phyloP scores from a whole-genome alignment of 1,284 basidiomycete species.

The Trichosporon asahii region DNA sequence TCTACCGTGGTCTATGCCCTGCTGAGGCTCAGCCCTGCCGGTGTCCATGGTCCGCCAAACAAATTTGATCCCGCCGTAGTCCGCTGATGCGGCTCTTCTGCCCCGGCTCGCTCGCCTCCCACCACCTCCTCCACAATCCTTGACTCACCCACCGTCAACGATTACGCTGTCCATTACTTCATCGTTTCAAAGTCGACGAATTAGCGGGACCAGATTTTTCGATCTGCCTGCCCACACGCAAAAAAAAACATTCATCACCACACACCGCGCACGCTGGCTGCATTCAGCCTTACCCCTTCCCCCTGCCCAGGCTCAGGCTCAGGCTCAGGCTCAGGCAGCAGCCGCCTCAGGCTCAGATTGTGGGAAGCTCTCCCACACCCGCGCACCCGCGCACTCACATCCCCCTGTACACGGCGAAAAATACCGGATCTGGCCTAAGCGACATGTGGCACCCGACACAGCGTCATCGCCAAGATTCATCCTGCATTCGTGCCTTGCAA shows the following conservation, averaged over 20 bases:
- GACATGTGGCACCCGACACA: background rate
- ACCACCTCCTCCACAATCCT: background rate
- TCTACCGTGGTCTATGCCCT: background rate
- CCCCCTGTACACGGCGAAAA: background rate
- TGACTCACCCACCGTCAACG: background rate
- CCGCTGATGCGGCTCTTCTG: background rate
- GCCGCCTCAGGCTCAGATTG: background rate
- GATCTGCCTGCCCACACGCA: background rate
- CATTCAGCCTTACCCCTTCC: too few species aligned
- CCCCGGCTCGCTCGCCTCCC: background rate
- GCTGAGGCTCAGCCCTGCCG: background rate
- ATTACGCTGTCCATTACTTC: constrained; percentile 3
- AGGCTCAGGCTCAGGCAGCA: background rate
- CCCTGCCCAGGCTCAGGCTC: background rate
- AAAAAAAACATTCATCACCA: background rate
- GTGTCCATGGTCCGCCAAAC: background rate
- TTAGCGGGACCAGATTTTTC: background rate
- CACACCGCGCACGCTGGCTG: background rate
- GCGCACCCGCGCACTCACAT: background rate
- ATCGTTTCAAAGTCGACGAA: background rate
- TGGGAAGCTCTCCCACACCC: background rate
- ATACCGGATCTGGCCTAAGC: background rate
- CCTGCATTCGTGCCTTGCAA: background rate
- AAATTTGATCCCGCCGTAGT: background rate
- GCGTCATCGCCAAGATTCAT: background rate